Base-by-base conservation (phyloP, 805 yeast species). In the Wickerhamiella sorbophila region DNA sequence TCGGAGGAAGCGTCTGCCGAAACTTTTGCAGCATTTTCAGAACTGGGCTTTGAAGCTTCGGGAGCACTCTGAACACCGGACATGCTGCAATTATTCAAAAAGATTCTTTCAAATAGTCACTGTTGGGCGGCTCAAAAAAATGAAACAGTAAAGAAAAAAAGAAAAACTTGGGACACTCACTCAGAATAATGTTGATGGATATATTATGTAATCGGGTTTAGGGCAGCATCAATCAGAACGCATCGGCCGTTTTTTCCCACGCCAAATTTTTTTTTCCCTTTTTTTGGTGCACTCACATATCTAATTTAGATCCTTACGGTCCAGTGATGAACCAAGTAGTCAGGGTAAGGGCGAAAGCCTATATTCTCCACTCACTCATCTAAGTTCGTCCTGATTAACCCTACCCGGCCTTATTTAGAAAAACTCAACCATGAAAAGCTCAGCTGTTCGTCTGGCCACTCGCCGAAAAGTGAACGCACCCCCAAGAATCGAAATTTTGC, bases 401-500 rank as follows among this genome's bases (percentile, higher is more conserved):
- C n/a, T n/a, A n/a, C n/a, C n/a, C n/a, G n/a, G n/a, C n/a, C n/a
- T n/a, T n/a, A n/a, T n/a, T n/a, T n/a, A n/a, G n/a, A n/a, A n/a
- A n/a, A n/a, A n/a, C n/a, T n/a, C n/a, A n/a, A n/a, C n/a, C 8
- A 31, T 31, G 33, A 31, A 31, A 24, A 12, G 10, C 6, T 24
- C 29, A 24, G 29, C 29, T 24, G 6, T 24, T 6, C 43, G 42
- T 3, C 27, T 21, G 24, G 54, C 53, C 32, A 48, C 51, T 14
- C 45, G 51, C 40, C 43, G 53, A 37, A 43, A 47, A 27, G 42
- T 45, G 36, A 40, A 44, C 31, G 46, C 52, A 3, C 38, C 44
- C 24, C 55, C 52, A 15, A 48, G 44, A 36, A 40, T 50, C 9
- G 53, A 50, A 36, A 63, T 91, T 22, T 59, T 86, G 9, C 95